Conservation (phyloP, 768 basidiomycete species). For the Mycena metata region DNA sequence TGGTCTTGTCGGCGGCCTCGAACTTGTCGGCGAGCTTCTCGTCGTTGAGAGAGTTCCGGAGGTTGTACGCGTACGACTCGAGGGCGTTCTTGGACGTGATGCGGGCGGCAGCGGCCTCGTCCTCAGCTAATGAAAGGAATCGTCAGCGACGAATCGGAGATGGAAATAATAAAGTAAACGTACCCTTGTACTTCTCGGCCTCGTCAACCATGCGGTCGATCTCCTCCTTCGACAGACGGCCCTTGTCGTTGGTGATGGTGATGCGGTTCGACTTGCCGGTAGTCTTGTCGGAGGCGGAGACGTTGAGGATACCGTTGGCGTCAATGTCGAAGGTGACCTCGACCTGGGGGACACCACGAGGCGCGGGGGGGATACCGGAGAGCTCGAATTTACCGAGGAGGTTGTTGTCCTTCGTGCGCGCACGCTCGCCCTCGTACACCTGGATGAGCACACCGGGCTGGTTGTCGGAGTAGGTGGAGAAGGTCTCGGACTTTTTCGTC, state of each 20-base stretch:
- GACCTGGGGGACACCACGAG: conserved; percentile 97
- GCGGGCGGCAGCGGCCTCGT: conserved; percentile 87
- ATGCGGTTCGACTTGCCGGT: conserved; percentile 96
- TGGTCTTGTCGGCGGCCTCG: conserved; percentile 86
- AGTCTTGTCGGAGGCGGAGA: conserved; percentile 95
- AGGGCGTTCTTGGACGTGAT: conserved; percentile 91
- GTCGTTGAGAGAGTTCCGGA: conserved; percentile 89
- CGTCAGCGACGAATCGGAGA: conserved; percentile 35
- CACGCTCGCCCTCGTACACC: conserved; percentile 98
- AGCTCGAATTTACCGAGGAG: conserved; percentile 98
- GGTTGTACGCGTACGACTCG: conserved; percentile 96
- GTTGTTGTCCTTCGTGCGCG: conserved; percentile 99
- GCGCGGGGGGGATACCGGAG: conserved; percentile 95
- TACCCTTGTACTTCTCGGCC: conserved; percentile 92
- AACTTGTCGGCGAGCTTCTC: conserved; percentile 92
- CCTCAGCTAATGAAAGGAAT: conserved; percentile 68
- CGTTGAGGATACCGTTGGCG: conserved; percentile 96
- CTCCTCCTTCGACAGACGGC: conserved; percentile 96
- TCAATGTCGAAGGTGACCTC: conserved; percentile 99
- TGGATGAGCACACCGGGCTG: conserved; percentile 99
- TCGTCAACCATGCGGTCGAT: conserved; percentile 98
- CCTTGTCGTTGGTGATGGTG: conserved; percentile 97
- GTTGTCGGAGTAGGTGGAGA: conserved; percentile 99
- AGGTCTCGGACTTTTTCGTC: conserved; percentile 98
- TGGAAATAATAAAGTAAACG: conserved; percentile 41